Percentiles rank a stretch among this genome's conserved stretches.
phyloP scores from a whole-genome alignment of 192 early-diverging fungal species.

The Anaeromyces robustus region DNA sequence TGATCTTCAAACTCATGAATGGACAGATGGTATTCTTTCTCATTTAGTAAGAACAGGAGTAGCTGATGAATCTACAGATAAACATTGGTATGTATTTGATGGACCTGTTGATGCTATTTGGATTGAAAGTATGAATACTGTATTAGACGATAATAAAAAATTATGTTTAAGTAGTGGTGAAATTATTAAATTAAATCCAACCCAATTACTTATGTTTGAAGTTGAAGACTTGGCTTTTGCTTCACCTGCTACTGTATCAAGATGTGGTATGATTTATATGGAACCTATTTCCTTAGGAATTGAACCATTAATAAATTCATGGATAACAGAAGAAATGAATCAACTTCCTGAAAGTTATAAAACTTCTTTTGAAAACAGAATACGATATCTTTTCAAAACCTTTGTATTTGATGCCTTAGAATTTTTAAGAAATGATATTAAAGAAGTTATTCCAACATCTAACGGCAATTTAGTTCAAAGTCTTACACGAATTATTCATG shows the following conservation, averaged over 20 bases:
- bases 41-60: slow-evolving; percentile 31
- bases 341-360: slow-evolving; percentile 30
- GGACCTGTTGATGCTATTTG: slow-evolving; percentile 48
- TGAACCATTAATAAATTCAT: slow-evolving; percentile 23
- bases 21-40: slow-evolving; percentile 45
- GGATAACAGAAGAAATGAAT: slow-evolving; percentile 11
- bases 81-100: slow-evolving; percentile 44
- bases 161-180: slow-evolving; percentile 46
- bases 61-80: slow-evolving; percentile 23
- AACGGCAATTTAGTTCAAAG: slow-evolving; percentile 30
- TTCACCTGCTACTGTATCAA: slow-evolving; percentile 39
- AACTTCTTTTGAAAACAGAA: slow-evolving; percentile 27
- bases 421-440: slow-evolving; percentile 17
- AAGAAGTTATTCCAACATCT: slow-evolving; percentile 21
- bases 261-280: slow-evolving; percentile 52
- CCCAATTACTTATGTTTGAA: slow-evolving; percentile 50
- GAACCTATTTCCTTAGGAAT: slow-evolving; percentile 33
- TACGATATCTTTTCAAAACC: not conserved
- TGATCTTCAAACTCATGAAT: slow-evolving; percentile 44
- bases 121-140: slow-evolving; percentile 51
- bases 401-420: not conserved
- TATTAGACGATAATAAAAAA: slow-evolving; percentile 46
- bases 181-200: slow-evolving; percentile 38
- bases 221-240: slow-evolving; percentile 44
- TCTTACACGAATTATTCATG: slow-evolving; percentile 24